Evolutionary conservation across 768 basidiomycete genomes (phyloP).

Genomic region (Phanerodontia chrysosporium): DNA sequence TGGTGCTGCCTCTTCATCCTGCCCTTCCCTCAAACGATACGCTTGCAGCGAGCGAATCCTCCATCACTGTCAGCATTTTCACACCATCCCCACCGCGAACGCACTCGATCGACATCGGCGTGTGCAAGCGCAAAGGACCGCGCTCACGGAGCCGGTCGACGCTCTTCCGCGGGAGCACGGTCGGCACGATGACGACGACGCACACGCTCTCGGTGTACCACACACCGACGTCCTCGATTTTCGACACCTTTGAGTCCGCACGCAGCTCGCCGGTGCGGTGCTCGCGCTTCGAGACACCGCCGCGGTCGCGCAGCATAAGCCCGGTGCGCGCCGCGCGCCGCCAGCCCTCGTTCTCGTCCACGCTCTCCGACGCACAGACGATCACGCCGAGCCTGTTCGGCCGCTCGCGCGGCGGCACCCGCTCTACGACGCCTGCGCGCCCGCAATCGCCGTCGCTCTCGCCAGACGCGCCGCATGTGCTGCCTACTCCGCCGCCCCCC

Average conservation of each 20-base stretch:
- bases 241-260: slow-evolving; percentile 58
- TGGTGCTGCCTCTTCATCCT: slow-evolving; percentile 14
- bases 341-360: slow-evolving; percentile 30
- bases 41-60: background rate
- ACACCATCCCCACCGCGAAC: slow-evolving; percentile 13
- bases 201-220: slow-evolving; percentile 55
- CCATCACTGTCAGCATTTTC: slow-evolving; percentile 6
- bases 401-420: slow-evolving; percentile 17
- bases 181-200: slow-evolving; percentile 50
- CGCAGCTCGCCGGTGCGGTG: slow-evolving; percentile 49
- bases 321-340: slow-evolving; percentile 26
- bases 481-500: slow-evolving; percentile 20
- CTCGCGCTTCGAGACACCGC: slow-evolving; percentile 3
- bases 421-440: slow-evolving; percentile 23
- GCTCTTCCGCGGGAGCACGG: slow-evolving; percentile 39
- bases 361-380: slow-evolving; percentile 47
- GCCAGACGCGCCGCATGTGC: slow-evolving; percentile 7
- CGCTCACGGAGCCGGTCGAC: slow-evolving; percentile 44
- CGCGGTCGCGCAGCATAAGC: slow-evolving; percentile 20
- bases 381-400: slow-evolving; percentile 59
- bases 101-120: slow-evolving; percentile 29
- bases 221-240: slow-evolving; percentile 76
- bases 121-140: slow-evolving; percentile 32
- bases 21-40: background rate
- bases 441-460: background rate